Evolutionary conservation across 306 rosid genomes (phyloP), one percentile per base, ranked within the genome.

Genomic region (Castanospermum australe): DNA sequence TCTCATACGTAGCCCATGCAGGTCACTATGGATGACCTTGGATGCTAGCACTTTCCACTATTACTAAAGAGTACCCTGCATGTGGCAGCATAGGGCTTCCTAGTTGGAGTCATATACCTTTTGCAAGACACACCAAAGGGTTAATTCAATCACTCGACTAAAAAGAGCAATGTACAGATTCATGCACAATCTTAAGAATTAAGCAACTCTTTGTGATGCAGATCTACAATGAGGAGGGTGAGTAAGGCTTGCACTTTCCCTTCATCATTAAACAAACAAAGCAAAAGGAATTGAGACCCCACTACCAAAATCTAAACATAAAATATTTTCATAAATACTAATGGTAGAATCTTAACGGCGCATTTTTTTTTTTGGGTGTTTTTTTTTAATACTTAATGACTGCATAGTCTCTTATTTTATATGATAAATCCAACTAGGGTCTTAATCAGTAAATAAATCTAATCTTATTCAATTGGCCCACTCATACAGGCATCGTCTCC

Each of bases 141-240:
- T 55, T 47, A 50, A 57, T 41, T 81, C 52, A 45, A 50, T 79
- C 67, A 44, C 59, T 15, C 41, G 11, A n/a, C 35, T 25, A 78
- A 83, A 66, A 67, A 14, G 22, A 8, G 14, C 4, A 41, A 1
- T 3, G 22, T 22, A 20, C 79, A 57, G 8, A 17, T 51, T 60
- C 65, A 73, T 39, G 51, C 63, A 71, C 2, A 67, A 55, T 47
- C 91, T 84, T 87, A 84, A 25, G 59, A 67, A 15, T 44, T 79
- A 82, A 87, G 88, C 61, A 81, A 67, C 9, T 78, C 18, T 56
- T 36, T 32, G 35, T 57, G 59, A 33, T 63, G 32, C 60, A 21
- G 15, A 67, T 17, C 28, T 9, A 39, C 62, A 22, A 30, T 13
- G 9, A 36, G 45, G 41, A 72, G 12, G 64, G 21, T 45, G 17